Evolutionary conservation across 352 stramenopile species (phyloP).

Genomic region (Globisporangium megalacanthum): DNA sequence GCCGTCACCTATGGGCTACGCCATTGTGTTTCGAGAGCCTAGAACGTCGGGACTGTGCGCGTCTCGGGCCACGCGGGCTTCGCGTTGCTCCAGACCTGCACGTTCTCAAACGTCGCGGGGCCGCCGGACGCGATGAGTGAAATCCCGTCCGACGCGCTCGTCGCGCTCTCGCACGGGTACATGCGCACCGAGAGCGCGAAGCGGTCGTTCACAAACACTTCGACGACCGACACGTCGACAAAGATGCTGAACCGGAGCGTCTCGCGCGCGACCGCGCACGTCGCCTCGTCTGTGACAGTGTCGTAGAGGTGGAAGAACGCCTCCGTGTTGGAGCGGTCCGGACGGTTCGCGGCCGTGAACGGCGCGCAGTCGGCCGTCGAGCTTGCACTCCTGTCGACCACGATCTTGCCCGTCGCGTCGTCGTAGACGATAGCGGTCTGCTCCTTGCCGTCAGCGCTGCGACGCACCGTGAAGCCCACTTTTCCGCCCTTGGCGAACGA

Average conservation of each 20-base stretch:
- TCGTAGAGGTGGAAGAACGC: slow-evolving; percentile 62
- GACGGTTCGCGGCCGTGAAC: slow-evolving; percentile 32
- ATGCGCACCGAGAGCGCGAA: slow-evolving; percentile 59
- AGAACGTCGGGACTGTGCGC: slow-evolving; percentile 29
- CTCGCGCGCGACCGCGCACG: slow-evolving; percentile 36
- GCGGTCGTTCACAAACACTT: slow-evolving; percentile 70
- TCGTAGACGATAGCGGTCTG: slow-evolving; percentile 61
- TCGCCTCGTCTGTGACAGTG: slow-evolving; percentile 22
- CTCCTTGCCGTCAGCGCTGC: slow-evolving; percentile 37
- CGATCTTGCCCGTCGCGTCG: slow-evolving; percentile 46
- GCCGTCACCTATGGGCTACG: background rate
- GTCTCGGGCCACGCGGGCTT: slow-evolving; percentile 55
- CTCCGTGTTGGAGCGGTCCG: slow-evolving; percentile 27
- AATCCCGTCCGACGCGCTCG: slow-evolving; percentile 44
- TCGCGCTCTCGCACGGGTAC: slow-evolving; percentile 50
- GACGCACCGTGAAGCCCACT: slow-evolving; percentile 55
- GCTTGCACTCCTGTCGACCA: slow-evolving; percentile 49
- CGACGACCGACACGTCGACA: slow-evolving; percentile 62
- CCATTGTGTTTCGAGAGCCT: slow-evolving; percentile 1
- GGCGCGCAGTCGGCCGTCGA: slow-evolving; percentile 40
- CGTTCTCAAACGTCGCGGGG: slow-evolving; percentile 45
- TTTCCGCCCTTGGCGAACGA: slow-evolving; percentile 52
- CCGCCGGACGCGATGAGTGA: slow-evolving; percentile 32
- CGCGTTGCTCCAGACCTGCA: slow-evolving; percentile 57
- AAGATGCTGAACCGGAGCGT: slow-evolving; percentile 55